These are phyloP conservation scores for Alternaria solani DNA, from an alignment of 2,329 filamentous ascomycete species.

Conservation along the genomic window DNA sequence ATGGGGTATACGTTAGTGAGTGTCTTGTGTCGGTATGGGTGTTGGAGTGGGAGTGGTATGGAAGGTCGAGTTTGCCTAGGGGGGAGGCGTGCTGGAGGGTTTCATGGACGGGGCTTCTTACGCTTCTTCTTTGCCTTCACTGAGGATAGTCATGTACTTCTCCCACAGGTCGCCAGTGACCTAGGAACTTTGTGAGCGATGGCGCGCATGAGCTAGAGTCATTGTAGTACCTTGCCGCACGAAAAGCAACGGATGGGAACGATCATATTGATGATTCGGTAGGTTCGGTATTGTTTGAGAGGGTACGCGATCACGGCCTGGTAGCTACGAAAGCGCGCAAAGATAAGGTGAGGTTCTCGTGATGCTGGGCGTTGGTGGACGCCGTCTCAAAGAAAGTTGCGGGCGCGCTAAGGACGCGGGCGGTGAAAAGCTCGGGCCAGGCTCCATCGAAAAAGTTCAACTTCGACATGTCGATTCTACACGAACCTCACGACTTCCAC, in stretches of 20 bases:
- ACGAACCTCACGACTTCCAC: constrained; percentile 4
- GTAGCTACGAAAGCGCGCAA: neutral
- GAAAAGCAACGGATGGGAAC: constrained; percentile 99
- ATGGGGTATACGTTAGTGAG: constrained; percentile 18
- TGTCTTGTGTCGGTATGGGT: neutral
- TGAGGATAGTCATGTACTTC: constrained; percentile 87
- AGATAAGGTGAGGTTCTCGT: constrained; percentile 12
- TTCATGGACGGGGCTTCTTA: constrained; percentile 24
- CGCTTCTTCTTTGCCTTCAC: constrained; percentile 61
- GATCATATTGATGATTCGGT: constrained; percentile 75
- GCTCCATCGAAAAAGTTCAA: constrained; percentile 30
- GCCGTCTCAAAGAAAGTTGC: constrained; percentile 47
- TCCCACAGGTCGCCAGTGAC: constrained; percentile 98
- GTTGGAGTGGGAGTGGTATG: neutral
- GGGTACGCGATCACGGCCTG: constrained; percentile 4
- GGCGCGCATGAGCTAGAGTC: constrained; percentile 19
- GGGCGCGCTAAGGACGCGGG: constrained; percentile 37
- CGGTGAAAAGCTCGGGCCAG: constrained; percentile 46
- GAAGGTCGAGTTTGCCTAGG: neutral
- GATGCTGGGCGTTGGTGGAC: constrained; percentile 25
- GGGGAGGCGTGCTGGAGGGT: neutral
- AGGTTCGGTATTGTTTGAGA: neutral
- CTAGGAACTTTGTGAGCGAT: constrained; percentile 59
- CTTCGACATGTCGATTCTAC: neutral
- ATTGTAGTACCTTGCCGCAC: constrained; percentile 83